Percentiles rank a stretch among this genome's conserved stretches.
Evolutionary conservation across 345 rosid species (phyloP).

Genomic region (Aethionema arabicum): DNA sequence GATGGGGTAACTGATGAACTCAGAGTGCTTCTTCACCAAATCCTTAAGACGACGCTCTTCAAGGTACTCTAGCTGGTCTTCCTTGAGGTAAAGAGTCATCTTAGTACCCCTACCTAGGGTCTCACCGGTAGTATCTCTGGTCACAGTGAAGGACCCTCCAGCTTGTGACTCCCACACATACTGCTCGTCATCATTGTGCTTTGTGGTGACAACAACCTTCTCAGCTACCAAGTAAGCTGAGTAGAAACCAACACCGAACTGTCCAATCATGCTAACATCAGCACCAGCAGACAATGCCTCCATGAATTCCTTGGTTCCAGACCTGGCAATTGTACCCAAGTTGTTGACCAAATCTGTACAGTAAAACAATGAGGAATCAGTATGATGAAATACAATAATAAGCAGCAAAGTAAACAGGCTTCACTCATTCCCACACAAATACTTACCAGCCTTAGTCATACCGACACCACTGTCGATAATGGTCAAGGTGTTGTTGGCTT

Average conservation of each 20-base stretch:
- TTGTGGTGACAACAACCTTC: conserved; percentile 68
- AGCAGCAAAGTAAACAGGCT: background rate
- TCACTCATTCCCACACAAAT: background rate
- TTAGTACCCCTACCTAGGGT: conserved; percentile 74
- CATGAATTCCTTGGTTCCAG: conserved; percentile 90
- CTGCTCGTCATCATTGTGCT: conserved; percentile 88
- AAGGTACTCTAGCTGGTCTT: conserved; percentile 87
- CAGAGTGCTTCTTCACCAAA: conserved; percentile 82
- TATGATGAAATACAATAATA: background rate
- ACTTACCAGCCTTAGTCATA: conserved; percentile 88
- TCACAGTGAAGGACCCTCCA: conserved; percentile 84
- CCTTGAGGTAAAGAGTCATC: conserved; percentile 69
- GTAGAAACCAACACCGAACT: conserved; percentile 85
- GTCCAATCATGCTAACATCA: conserved; percentile 90
- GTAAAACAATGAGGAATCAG: background rate
- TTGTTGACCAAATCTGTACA: conserved; percentile 81
- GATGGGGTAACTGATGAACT: conserved; percentile 83
- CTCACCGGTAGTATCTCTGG: conserved; percentile 72
- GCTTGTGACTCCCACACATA: conserved; percentile 91
- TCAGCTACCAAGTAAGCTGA: conserved; percentile 84
- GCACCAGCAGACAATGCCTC: conserved; percentile 88
- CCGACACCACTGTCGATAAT: conserved; percentile 82
- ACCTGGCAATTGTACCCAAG: conserved; percentile 83
- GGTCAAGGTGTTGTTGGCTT: conserved; percentile 58
- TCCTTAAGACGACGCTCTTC: conserved; percentile 87